Evolutionary conservation across 305 asterid genomes (phyloP), one percentile per base, ranked within the genome.

Genomic region (Solanum aculeatissimum): DNA sequence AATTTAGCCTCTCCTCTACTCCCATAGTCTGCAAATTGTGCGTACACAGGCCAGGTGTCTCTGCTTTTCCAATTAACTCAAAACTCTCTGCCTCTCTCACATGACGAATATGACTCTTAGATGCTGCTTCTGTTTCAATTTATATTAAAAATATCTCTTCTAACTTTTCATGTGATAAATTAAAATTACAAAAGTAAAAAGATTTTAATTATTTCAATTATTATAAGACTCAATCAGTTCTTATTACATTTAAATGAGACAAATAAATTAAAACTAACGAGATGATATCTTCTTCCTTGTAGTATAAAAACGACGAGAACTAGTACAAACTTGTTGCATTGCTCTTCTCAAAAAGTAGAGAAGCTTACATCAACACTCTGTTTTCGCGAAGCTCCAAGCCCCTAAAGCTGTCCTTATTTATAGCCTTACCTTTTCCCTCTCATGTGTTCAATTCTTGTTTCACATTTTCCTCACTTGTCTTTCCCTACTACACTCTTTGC

Each of bases 351-450:
- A 51, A 77, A 74, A 51, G 63, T 27, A 29, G 65, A 19, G 45
- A 15, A 62, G 80, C 85, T 68, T 58, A 62, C 86, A 84, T 8
- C 85, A 83, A 53, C 87, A 55, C 68, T 55, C 60, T 68, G 18
- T 55, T 9, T 25, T 58, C 32, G 18, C 40, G 43, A 65, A 65
- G 40, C 40, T 63, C 69, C 38, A 13, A 25, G 2, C n/a, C 11
- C 25, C 7, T 35, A 68, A 68, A 68, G 75, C 75, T 69, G 77
- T 16, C 51, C 27, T 69, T 71, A 40, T 42, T 70, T n/a, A 71
- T 40, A n/a, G 35, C 55, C 79, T 71, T 57, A 72, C 38, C n/a
- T 21, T 43, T 72, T 72, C 32, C 6, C 21, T 13, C 38, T 42
- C n/a, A 1, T 10, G 21, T 42, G 32, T 70, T 58, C 40, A 8